A percentile compares a stretch with the other conserved stretches of the same genome.
Evolutionary conservation across 768 basidiomycete genomes (phyloP).

Genomic region (Holtermannia corniformis): DNA sequence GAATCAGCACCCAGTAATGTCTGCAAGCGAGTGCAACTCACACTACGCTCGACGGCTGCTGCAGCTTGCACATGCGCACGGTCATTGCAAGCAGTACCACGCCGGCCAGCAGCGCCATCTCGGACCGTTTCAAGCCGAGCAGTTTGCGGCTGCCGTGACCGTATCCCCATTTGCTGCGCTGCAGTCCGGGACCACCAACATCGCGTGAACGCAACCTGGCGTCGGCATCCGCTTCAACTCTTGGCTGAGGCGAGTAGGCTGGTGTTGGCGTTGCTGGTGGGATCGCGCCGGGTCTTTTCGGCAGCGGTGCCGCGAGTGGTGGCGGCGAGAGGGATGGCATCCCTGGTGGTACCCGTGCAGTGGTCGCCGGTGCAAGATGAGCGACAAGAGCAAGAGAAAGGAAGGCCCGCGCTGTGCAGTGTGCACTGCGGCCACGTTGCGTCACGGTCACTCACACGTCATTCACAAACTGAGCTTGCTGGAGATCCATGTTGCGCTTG

Average conservation of each 20-base stretch:
- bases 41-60: conserved; percentile 85
- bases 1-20: conserved; percentile 3
- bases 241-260: conserved; percentile 1
- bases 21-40: conserved; percentile 45
- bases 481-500: too few species aligned
- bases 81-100: conserved; percentile 52
- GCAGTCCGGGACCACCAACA: conserved; percentile 8
- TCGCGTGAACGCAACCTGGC: conserved; percentile 13
- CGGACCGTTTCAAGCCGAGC: conserved; percentile 20
- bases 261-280: conserved; percentile 3
- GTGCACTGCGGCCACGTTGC: too few species aligned
- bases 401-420: too few species aligned
- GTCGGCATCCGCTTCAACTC: conserved; percentile 23
- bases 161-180: conserved; percentile 11
- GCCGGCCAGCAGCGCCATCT: conserved; percentile 19
- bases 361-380: too few species aligned
- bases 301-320: not conserved
- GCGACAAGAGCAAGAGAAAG: too few species aligned
- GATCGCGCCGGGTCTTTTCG: conserved; percentile 1
- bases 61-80: conserved; percentile 81
- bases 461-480: too few species aligned
- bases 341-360: not conserved
- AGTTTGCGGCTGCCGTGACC: conserved; percentile 2
- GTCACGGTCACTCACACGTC: too few species aligned
- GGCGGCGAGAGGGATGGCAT: conserved; percentile 13